A percentile compares a stretch with the other conserved stretches of the same genome.
Conservation (phyloP, 352 stramenopile genomes). For the Pythium phragmitis region DNA sequence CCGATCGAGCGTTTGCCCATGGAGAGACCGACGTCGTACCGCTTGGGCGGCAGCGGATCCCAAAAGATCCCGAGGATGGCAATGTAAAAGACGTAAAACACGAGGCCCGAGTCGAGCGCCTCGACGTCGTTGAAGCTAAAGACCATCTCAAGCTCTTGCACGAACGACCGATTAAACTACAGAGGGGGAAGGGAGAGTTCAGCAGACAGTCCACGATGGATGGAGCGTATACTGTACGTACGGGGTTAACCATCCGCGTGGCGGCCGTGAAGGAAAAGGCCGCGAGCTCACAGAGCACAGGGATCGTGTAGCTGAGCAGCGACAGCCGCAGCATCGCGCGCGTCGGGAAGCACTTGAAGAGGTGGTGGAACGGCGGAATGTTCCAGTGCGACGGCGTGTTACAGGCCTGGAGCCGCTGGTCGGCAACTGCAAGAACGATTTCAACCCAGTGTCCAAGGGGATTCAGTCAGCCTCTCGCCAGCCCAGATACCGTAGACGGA, state of each 20-base stretch:
- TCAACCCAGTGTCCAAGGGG: not conserved
- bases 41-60: slow-evolving; percentile 77
- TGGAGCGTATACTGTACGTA: slow-evolving; percentile 32
- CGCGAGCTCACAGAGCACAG: slow-evolving; percentile 77
- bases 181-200: not conserved
- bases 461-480: not conserved
- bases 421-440: slow-evolving; percentile 41
- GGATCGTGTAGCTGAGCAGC: slow-evolving; percentile 80
- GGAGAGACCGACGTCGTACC: slow-evolving; percentile 78
- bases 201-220: not conserved
- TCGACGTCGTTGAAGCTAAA: slow-evolving; percentile 89
- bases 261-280: slow-evolving; percentile 85
- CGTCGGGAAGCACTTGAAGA: slow-evolving; percentile 83
- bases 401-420: slow-evolving; percentile 65
- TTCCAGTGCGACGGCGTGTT: slow-evolving; percentile 85
- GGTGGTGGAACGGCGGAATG: slow-evolving; percentile 73
- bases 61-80: slow-evolving; percentile 80
- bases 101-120: slow-evolving; percentile 77
- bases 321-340: slow-evolving; percentile 74
- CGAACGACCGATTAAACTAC: slow-evolving; percentile 84
- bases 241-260: slow-evolving; percentile 86
- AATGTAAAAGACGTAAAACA: slow-evolving; percentile 90
- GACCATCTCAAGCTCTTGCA: slow-evolving; percentile 83
- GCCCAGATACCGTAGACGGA: no score
- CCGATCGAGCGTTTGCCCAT: slow-evolving; percentile 66